A percentile compares a stretch with the other conserved stretches of the same genome.
phyloP scores from a whole-genome alignment of 1,284 basidiomycete species.

The Cryptococcus sp. region DNA sequence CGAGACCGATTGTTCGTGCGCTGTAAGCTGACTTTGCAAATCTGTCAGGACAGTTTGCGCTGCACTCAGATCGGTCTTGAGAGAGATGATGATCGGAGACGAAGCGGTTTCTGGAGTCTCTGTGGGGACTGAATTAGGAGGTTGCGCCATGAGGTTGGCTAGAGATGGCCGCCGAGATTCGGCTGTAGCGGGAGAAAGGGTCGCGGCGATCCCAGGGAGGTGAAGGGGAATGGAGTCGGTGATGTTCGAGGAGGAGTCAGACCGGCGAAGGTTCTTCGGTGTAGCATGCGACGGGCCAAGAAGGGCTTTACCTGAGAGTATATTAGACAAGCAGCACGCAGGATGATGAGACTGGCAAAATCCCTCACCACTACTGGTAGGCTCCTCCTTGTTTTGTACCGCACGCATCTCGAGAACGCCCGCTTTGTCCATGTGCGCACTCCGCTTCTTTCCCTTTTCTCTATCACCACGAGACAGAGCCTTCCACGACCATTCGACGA shows the following conservation, averaged over 20 bases:
- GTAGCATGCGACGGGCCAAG: conserved; percentile 10
- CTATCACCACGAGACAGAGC: conserved; percentile 25
- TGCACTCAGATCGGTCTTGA: conserved; percentile 73
- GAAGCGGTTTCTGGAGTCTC: conserved; percentile 31
- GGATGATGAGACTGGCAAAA: neutral
- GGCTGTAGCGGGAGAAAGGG: conserved; percentile 14
- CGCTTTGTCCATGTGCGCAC: conserved; percentile 31
- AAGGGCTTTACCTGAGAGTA: conserved; percentile 15
- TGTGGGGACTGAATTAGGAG: conserved; percentile 31
- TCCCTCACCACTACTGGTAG: conserved; percentile 12
- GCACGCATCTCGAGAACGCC: conserved; percentile 46
- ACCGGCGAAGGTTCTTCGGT: conserved; percentile 21
- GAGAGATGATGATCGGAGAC: conserved; percentile 70
- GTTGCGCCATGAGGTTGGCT: conserved; percentile 33
- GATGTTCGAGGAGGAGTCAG: conserved; percentile 25
- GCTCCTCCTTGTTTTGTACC: conserved; percentile 41
- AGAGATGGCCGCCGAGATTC: conserved; percentile 41
- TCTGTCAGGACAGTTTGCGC: conserved; percentile 70
- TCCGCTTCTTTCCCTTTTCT: conserved; percentile 45
- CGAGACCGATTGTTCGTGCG: conserved; percentile 65
- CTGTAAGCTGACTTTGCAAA: conserved; percentile 71
- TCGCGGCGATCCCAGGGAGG: conserved; percentile 45
- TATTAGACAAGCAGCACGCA: conserved; percentile 4
- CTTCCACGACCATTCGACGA: conserved; percentile 41
- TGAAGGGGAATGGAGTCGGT: conserved; percentile 51